Base-by-base conservation (phyloP, 495 filamentous ascomycete species). In the Aspergillus cavernicola region DNA sequence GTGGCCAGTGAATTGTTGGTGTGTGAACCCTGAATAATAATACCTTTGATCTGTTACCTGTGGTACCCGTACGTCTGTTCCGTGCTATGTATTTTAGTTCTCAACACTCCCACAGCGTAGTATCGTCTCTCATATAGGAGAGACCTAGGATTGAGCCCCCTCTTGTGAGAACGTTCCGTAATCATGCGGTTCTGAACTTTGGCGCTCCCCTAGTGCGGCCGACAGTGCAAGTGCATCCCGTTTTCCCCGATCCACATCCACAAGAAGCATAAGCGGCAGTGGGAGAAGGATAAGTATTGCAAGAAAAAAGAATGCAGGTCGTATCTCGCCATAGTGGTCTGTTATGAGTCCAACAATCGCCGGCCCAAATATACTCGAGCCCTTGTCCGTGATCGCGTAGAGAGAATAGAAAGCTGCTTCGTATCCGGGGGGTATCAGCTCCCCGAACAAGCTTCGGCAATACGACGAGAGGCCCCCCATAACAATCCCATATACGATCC, bases 331-430 rank as follows among this genome's bases (percentile, higher is more conserved):
- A 49, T 88, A 89, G 13, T 78, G 82, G 62, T 97, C 92, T 12
- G 93, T 96, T 52, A 98, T 91, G 0, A 83, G 81, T 3, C 93
- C 93, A 1, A 97, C 95, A 62, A 98, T 92, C 3, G 89, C 86
- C 4, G 93, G 93, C 0, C 93, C 93, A 65, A 98, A 96, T 15
- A 98, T 76, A 63, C 88, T 93, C 6, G 88, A 93, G 18, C 93
- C 93, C 69, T 98, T 98, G 63, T 98, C 93, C 12, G 93, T 98
- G 55, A 98, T 96, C 5, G 93, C 92, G 60, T 96, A 98, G 2
- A 98, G 80, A 0, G 93, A 91, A 67, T 92, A 98, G 65, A 98
- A 98, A 0, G 93, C 90, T 2, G 93, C 90, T 71, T 98, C 93
- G 19, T 84, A 93, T 10, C 93, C 93, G 0, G 91, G 90, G 19